Evolutionary conservation across 208 protist genomes (phyloP), one percentile per base, ranked within the genome.

Genomic region (Leishmania tropica): DNA sequence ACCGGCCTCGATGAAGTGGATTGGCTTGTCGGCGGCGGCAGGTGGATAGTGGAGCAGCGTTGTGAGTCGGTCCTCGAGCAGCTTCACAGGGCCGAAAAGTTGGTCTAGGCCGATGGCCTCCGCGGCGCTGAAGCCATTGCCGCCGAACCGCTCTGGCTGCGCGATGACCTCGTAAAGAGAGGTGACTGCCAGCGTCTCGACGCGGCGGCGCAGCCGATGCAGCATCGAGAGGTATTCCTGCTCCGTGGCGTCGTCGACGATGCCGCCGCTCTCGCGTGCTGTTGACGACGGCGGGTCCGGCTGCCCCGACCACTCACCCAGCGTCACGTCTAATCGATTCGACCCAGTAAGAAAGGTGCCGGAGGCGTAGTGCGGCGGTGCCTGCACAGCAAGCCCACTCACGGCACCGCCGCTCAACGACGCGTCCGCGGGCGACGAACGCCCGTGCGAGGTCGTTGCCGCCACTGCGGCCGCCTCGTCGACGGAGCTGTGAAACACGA

Each of bases 1-100:
- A 5, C 92, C 90, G 3, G 94, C 92, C 83, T 95, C 92, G 47
- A 97, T 81, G 70, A 95, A 94, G 83, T 97, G 92, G 17, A 97
- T 79, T 4, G 91, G 91, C 79, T 93, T 95, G 31, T 91, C 86
- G 28, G 84, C 73, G 24, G 92, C 81, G 1, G 90, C 83, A 17
- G 87, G 81, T 31, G 83, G 89, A 67, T 90, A 92, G 84, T 91
- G 90, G 77, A 97, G 83, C 17, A 91, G 83, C 37, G 90, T 90
- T 31, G 79, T 82, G 35, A 97, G 87, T 37, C 94, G 87, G 62
- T 97, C 94, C 83, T 97, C 92, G 37, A 97, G 85, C 78, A 97
- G 85, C 81, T 94, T 95, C 54, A 88, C 92, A 1, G 92, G 84
- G 2, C 93, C 93, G 78, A 95, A 95, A 73, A 97, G 91, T 71